Evolutionary conservation across 2,329 filamentous ascomycete species (phyloP), one percentile per base, ranked within the genome.

Genomic region (Pseudogymnoascus sp.): DNA sequence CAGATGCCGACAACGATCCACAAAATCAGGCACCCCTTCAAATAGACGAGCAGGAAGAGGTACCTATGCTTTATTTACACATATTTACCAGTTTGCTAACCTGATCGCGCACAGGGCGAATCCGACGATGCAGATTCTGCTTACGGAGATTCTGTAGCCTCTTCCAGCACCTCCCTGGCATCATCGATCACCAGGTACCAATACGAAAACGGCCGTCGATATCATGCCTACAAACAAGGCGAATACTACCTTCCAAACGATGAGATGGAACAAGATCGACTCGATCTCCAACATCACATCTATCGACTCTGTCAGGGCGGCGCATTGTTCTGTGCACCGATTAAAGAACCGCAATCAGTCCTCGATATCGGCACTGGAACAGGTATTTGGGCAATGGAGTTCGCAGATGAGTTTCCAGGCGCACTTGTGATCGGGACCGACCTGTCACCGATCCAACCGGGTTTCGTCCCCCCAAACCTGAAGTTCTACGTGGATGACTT

Each of bases 391-490:
- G 73, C 76, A 4, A 75, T 79, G n/a, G 73, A 71, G 48, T 67
- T 70, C 58, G 69, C 70, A 33, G 67, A 71, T 52, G 60, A 67
- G 12, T 72, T 70, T 59, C 72, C 74, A n/a, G 58, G 68, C 8
- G 68, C 71, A 7, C 40, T 65, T 21, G 69, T 74, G 6, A 63
- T 70, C n/a, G 72, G 71, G 31, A 70, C 67, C 45, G 73, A 75
- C 42, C 67, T 74, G 25, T 73, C 71, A 10, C 70, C 70, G 27
- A 73, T 72, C 31, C 72, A 74, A 52, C 71, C 73, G 7, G 75
- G 74, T 12, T 78, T 78, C 71, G 79, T 86, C 4, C 84, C 84
- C 0, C 76, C 78, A 45, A 88, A 88, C 67, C 81, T 84, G 65
- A 78, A 80, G 60, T 88, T 88, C 67, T 78, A 86, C 58, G 79